Evolutionary conservation across 306 rosid genomes (phyloP).

Genomic region (Sophora flavescens): DNA sequence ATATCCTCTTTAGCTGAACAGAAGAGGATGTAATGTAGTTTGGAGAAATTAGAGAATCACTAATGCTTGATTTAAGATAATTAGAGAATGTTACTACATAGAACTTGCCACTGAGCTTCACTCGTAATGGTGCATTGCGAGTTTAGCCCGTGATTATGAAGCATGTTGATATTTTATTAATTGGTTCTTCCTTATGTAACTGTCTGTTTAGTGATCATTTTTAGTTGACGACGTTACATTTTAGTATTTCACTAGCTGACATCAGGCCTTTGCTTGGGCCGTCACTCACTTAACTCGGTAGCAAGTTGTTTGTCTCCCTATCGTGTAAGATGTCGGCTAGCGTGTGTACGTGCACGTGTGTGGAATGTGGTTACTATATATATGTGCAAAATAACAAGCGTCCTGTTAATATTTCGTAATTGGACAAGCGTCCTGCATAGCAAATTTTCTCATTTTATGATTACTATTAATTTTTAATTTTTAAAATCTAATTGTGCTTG

Average conservation of each 20-base stretch:
- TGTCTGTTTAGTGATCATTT: background rate
- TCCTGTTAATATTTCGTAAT: background rate
- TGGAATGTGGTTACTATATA: too few species aligned
- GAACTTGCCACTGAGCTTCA: background rate
- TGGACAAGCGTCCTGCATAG: background rate
- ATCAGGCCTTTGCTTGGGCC: background rate
- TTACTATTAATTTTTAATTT: background rate
- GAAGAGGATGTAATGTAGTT: background rate
- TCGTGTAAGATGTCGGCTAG: too few species aligned
- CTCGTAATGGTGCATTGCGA: conserved; percentile 22
- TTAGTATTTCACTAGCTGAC: background rate
- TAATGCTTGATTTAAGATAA: background rate
- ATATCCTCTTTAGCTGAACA: background rate
- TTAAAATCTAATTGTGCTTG: background rate
- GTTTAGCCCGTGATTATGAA: conserved; percentile 5
- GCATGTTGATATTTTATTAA: conserved; percentile 19
- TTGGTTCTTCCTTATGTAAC: background rate
- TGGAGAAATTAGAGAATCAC: background rate
- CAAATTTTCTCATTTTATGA: background rate
- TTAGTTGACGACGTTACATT: background rate
- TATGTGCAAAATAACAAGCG: too few species aligned
- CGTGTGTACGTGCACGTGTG: too few species aligned
- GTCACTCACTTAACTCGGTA: too few species aligned
- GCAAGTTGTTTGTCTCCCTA: too few species aligned
- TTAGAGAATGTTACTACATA: background rate